Evolutionary conservation across 208 protist genomes (phyloP).

Genomic region (Angomonas ambiguus): DNA sequence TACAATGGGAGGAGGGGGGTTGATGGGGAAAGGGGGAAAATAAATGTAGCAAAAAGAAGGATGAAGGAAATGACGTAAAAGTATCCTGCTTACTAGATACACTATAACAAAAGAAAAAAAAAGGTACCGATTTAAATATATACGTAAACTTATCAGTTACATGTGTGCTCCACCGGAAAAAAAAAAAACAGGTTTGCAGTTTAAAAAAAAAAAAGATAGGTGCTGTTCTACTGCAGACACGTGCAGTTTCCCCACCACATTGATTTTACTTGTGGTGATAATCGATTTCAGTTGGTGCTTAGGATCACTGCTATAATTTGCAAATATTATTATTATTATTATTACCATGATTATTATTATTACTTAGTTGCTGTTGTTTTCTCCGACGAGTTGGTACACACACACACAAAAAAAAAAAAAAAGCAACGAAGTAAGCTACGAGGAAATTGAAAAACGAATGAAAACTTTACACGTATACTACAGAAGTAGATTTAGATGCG

Average conservation of each 20-base stretch:
- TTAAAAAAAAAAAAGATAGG: not conserved
- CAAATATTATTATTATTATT: conserved; percentile 5
- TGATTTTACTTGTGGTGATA: no score
- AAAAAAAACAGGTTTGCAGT: not conserved
- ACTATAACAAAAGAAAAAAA: not conserved
- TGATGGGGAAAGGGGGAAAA: no score
- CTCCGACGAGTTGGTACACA: not conserved
- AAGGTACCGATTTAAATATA: not conserved
- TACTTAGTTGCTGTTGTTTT: conserved; percentile 8
- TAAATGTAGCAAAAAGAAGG: no score
- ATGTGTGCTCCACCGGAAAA: not conserved
- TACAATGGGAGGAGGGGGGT: no score
- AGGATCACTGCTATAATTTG: conserved; percentile 7
- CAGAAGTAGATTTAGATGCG: no score
- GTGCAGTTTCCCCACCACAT: no score
- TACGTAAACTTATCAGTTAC: not conserved
- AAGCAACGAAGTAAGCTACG: not conserved
- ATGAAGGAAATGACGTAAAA: no score
- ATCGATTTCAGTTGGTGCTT: conserved; percentile 1
- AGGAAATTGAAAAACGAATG: not conserved
- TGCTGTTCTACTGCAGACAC: no score
- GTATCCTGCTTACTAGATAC: no score
- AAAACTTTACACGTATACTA: not conserved
- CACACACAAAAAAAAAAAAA: conserved; percentile 4
- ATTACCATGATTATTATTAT: conserved; percentile 21